Base-by-base conservation (phyloP, 176 grass and related monocot genomes). In the Melocanna baccifera region DNA sequence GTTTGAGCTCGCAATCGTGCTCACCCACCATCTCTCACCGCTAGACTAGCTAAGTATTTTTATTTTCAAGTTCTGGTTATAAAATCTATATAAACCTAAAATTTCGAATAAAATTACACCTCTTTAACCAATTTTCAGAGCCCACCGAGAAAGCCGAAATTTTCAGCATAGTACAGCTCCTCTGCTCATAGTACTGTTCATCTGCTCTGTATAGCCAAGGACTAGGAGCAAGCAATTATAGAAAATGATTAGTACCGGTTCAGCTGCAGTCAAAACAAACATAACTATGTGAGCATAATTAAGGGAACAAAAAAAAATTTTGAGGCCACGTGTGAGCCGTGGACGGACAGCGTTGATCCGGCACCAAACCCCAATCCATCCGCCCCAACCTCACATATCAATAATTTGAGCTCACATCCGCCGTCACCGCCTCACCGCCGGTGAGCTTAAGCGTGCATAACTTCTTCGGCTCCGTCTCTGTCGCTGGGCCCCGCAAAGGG, bases 271-370 rank as follows among this genome's bases (percentile, higher is more conserved):
- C 22, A 30, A 30, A 30, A 32, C 12, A 0, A n/a, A 0, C 23
- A 55, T 34, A 28, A 58, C 29, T 39, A 48, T 40, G 62, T 22
- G 22, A 29, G 45, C 22, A 48, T 40, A 36, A 77, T 83, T 29
- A 40, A 19, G 61, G 41, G 42, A 50, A 41, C 15, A 29, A 9
- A 26, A 29, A 9, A 26, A 72, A 19, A 34, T 3, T 6, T 25
- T 4, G 66, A 45, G 65, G 25, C 58, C 19, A 26, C 22, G n/a
- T 70, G 19, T 25, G 81, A 50, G 30, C 6, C 34, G 62, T 80
- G n/a, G 52, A 70, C 19, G 51, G 79, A 76, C 45, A 76, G 76
- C 40, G 77, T 69, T 85, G 87, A 80, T 85, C 62, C 30, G 63
- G 47, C 87, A 85, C 82, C 87, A 85, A 89, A 74, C 82, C 37